Base-by-base conservation (phyloP, 2,329 filamentous ascomycete genomes). In the Colletotrichum karsti region DNA sequence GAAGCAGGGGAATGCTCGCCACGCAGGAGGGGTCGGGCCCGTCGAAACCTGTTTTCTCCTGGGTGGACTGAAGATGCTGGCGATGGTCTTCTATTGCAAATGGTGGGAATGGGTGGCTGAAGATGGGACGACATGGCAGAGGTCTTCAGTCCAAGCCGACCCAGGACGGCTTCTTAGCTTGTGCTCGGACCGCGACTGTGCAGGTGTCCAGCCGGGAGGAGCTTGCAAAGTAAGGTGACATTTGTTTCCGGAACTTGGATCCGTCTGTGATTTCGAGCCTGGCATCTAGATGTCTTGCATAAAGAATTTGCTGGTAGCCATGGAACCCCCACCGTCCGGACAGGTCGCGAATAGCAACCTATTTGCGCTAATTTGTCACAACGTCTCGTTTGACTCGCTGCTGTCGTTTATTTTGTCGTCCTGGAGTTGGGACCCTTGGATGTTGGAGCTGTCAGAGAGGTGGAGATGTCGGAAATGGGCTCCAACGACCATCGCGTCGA, bases 1-100 rank as follows among this genome's bases (percentile, higher is more conserved):
- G 9, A 7, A 35, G 30, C 64, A 67, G 60, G 64, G 64, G 24
- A 39, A 64, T 67, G 64, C 60, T 58, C 60, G 60, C 46, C 60
- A 48, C 53, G 8, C 3, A 28, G 59, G 30, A 20, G 53, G 46
- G 42, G 56, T 44, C 24, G 46, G 53, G 9, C 44, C 64, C 64
- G 22, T 54, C 24, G 46, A 64, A 67, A 64, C 60, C 60, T 58
- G 60, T 54, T 67, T 64, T 54, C 18, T 26, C 30, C 35, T 41
- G 8, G 22, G n/a, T 26, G 28, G 15, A 54, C 10, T 37, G 28
- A 28, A 37, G 37, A 26, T 4, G 2, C 12, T 28, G 10, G 39
- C 39, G 62, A 65, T 46, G 28, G 37, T 48, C 13, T 50, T 24
- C 33, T 20, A 18, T 39, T 20, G 41, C 33, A 15, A 20, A 13